A percentile compares a stretch with the other conserved stretches of the same genome.
These are phyloP conservation scores for Beauveria rudraprayagi DNA, from an alignment of 2,329 filamentous ascomycete species.

Conservation along the genomic window DNA sequence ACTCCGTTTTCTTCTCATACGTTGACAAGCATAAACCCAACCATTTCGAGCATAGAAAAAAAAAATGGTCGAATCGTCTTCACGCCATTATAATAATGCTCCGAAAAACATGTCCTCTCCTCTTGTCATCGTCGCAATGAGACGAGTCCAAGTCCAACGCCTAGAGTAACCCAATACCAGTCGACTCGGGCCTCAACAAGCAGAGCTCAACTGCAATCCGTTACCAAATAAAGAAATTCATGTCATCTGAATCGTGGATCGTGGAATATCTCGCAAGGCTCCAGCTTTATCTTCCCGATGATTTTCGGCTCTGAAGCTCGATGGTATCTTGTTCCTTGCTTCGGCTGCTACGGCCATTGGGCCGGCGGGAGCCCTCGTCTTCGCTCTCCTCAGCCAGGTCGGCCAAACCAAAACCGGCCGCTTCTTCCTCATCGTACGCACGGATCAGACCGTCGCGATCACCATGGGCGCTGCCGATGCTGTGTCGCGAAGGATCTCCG, in stretches of 20 bases:
- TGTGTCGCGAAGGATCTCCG: slow-evolving; percentile 55
- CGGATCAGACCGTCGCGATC: slow-evolving; percentile 80
- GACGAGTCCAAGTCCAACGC: neutral
- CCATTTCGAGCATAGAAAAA: neutral
- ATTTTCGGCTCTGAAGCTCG: slow-evolving; percentile 43
- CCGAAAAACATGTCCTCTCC: neutral
- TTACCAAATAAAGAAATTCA: slow-evolving; percentile 8
- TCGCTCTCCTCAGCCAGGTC: slow-evolving; percentile 75
- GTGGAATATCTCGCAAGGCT: neutral
- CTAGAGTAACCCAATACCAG: neutral
- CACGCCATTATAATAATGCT: neutral
- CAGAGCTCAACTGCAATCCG: neutral
- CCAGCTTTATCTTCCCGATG: slow-evolving; percentile 18
- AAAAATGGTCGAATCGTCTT: neutral
- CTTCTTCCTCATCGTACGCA: slow-evolving; percentile 79
- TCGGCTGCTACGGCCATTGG: slow-evolving; percentile 33
- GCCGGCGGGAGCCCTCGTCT: slow-evolving; percentile 39
- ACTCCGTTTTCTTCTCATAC: slow-evolving; percentile 4
- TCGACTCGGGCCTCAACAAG: neutral
- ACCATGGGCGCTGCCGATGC: slow-evolving; percentile 54
- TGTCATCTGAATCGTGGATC: slow-evolving; percentile 11
- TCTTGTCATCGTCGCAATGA: neutral
- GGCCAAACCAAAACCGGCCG: slow-evolving; percentile 63
- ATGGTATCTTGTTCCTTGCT: slow-evolving; percentile 34
- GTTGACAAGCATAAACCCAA: neutral